Conservation (phyloP, 1,139 yeast genomes). For the Kurtzmaniella quercitrusa region DNA sequence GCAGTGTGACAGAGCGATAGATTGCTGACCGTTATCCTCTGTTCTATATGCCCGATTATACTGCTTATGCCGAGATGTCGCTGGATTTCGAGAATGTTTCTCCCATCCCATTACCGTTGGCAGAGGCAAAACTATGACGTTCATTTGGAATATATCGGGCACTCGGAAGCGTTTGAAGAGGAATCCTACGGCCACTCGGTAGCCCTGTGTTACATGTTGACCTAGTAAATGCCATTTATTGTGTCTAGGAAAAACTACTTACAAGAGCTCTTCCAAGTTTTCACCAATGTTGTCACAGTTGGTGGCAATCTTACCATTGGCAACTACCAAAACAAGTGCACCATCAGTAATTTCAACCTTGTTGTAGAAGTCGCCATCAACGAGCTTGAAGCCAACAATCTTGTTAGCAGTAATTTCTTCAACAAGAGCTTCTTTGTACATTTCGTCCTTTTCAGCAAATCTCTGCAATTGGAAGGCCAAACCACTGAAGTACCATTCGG, state of each 20-base stretch:
- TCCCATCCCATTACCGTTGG: conserved; percentile 64
- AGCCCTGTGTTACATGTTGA: too few relatives aligned
- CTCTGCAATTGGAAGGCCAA: conserved; percentile 5
- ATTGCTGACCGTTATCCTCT: conserved; percentile 60
- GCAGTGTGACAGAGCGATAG: too few relatives aligned
- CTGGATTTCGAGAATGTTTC: conserved; percentile 63
- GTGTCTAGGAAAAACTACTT: neutral
- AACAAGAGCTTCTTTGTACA: conserved; percentile 11
- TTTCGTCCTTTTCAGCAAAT: conserved; percentile 9
- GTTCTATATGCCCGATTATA: conserved; percentile 64
- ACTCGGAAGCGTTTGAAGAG: conserved; percentile 60
- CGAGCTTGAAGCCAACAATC: conserved; percentile 6
- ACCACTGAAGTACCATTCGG: conserved; percentile 9
- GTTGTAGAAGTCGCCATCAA: conserved; percentile 7
- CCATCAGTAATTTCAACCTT: conserved; percentile 3
- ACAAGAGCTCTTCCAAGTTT: conserved; percentile 6
- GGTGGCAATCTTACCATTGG: conserved; percentile 4
- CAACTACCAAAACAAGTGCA: conserved; percentile 8
- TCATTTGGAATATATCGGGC: conserved; percentile 51
- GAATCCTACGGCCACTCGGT: conserved; percentile 70
- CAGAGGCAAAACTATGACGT: conserved; percentile 57
- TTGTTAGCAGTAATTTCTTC: conserved; percentile 9
- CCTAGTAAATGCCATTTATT: too few relatives aligned
- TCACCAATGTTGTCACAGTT: conserved; percentile 8
- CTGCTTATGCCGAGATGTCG: conserved; percentile 72